Conservation (phyloP, 495 filamentous ascomycete species). For the Penicillium mononematosum region DNA sequence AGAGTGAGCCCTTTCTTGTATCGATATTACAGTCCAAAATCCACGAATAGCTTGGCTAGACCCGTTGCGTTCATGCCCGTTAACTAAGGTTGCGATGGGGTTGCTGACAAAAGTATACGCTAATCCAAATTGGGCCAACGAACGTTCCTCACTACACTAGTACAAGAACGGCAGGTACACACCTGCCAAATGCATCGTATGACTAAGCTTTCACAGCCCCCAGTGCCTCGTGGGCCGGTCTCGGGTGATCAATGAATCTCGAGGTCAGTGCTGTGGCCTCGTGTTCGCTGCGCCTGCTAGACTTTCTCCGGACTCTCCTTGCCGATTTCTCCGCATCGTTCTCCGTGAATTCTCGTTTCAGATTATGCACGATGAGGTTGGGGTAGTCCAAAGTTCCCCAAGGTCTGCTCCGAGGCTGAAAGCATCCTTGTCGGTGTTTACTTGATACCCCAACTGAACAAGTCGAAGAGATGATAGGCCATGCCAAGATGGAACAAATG, state of each 20-base stretch:
- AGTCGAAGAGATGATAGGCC: neutral
- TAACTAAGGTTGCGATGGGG: neutral
- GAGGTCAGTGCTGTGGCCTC: neutral
- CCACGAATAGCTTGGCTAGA: neutral
- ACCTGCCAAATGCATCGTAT: neutral
- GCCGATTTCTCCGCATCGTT: neutral
- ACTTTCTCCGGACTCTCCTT: neutral
- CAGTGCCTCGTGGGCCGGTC: neutral
- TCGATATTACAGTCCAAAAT: neutral
- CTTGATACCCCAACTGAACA: neutral
- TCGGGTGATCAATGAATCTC: neutral
- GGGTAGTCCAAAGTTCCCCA: neutral
- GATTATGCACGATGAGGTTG: neutral
- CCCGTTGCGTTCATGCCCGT: neutral
- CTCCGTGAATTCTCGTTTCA: neutral
- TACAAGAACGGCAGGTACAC: neutral
- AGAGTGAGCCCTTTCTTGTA: neutral
- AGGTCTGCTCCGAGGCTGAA: neutral
- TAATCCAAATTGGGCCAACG: neutral
- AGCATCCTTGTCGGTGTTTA: neutral
- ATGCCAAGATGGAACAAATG: neutral
- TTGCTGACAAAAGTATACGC: neutral
- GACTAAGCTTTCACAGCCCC: neutral
- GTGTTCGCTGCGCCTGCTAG: neutral
- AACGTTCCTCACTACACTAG: neutral